Percentiles rank a stretch among this genome's conserved stretches.
Conservation (phyloP, 202 grass and related monocot species). For the Musa balbisiana region DNA sequence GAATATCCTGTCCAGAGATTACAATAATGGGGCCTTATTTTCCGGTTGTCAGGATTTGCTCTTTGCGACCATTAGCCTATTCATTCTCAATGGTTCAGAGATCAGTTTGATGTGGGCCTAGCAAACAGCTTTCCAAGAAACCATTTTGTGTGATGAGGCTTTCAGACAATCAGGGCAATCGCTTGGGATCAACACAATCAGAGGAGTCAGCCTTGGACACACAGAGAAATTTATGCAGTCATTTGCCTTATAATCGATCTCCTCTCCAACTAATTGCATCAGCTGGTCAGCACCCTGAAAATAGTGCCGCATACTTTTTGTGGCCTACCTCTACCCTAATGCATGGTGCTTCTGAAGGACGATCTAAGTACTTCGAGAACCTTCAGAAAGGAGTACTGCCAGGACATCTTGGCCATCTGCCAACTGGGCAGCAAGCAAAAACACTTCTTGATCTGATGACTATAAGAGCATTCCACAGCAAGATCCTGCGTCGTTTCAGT, state of each 20-base stretch:
- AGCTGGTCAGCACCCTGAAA: slow-evolving; percentile 66
- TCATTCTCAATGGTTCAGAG: not conserved
- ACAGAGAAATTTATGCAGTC: slow-evolving; percentile 45
- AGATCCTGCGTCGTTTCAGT: slow-evolving; percentile 80
- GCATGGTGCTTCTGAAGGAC: slow-evolving; percentile 71
- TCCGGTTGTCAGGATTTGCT: slow-evolving; percentile 4
- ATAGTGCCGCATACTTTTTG: slow-evolving; percentile 76
- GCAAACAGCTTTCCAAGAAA: no score
- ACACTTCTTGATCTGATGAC: slow-evolving; percentile 98
- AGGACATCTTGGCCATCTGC: slow-evolving; percentile 46
- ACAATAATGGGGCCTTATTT: slow-evolving; percentile 7
- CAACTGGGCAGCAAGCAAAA: slow-evolving; percentile 80
- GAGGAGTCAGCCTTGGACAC: slow-evolving; percentile 4
- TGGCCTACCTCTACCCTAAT: slow-evolving; percentile 87
- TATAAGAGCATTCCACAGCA: slow-evolving; percentile 97
- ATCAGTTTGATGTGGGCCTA: slow-evolving; percentile 5
- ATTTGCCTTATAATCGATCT: slow-evolving; percentile 40
- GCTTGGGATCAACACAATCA: not conserved
- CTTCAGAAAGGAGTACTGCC: slow-evolving; percentile 91
- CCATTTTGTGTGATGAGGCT: slow-evolving; percentile 1
- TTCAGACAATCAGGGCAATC: not conserved
- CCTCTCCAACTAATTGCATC: slow-evolving; percentile 67
- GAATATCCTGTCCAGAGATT: not conserved
- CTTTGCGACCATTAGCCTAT: not conserved
- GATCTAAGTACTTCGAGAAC: slow-evolving; percentile 96